Conservation (phyloP, 225 moss, liverwort and hornwort species). For the Neckera pumila region DNA sequence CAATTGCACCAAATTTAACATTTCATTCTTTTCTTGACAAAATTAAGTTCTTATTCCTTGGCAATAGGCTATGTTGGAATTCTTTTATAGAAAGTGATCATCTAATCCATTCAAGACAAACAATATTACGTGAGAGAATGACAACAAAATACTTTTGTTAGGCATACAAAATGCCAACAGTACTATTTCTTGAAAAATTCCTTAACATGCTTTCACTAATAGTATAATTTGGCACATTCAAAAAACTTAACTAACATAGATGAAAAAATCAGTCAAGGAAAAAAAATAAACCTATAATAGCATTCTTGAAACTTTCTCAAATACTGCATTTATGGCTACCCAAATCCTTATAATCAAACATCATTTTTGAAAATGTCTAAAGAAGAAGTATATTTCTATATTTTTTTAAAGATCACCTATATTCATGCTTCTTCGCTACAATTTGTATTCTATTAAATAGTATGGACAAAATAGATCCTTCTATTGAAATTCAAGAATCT, state of each 20-base stretch:
- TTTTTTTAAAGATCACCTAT: background rate
- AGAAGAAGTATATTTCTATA: background rate
- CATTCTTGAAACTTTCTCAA: background rate
- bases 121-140: background rate
- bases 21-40: background rate
- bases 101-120: background rate
- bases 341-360: background rate
- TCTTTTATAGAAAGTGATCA: background rate
- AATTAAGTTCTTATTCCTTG: background rate
- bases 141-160: background rate
- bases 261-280: background rate
- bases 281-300: background rate
- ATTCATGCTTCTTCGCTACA: background rate
- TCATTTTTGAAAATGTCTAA: background rate
- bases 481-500: background rate
- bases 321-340: background rate
- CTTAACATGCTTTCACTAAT: accelerated
- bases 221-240: background rate
- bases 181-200: background rate
- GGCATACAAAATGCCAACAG: background rate
- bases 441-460: background rate
- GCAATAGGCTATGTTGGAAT: background rate
- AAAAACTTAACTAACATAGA: background rate
- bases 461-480: background rate
- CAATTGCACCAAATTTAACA: background rate